Conservation (phyloP, 768 basidiomycete species). For the Russula sp. region DNA sequence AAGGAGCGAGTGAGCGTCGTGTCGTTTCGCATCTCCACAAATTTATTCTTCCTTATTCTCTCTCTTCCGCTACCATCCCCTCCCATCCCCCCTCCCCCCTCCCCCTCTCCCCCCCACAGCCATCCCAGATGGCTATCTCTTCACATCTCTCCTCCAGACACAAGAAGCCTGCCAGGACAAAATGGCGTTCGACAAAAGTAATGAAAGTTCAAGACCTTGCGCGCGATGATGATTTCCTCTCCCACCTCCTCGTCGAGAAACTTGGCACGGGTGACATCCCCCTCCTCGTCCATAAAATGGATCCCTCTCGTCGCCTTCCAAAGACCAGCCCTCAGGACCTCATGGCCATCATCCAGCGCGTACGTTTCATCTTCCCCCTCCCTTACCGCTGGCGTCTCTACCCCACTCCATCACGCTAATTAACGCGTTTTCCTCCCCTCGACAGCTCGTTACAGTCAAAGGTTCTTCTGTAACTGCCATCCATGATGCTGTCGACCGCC, state of each 20-base stretch:
- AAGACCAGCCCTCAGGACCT: conserved; percentile 69
- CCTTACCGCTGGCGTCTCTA: conserved; percentile 24
- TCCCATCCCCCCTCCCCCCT: background rate
- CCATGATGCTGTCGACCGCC: conserved; percentile 71
- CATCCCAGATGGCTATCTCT: conserved; percentile 15
- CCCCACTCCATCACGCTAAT: conserved; percentile 23
- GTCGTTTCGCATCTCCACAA: background rate
- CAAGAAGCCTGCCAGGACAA: conserved; percentile 10
- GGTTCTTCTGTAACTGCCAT: conserved; percentile 54
- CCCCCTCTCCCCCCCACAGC: conserved; percentile 6
- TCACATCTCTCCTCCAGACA: background rate
- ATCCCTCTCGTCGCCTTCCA: conserved; percentile 69
- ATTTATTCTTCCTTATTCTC: conserved; percentile 13
- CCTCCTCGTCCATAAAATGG: conserved; percentile 90
- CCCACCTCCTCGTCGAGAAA: conserved; percentile 85
- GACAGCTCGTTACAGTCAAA: conserved; percentile 60
- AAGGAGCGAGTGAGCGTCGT: background rate
- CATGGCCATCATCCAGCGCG: conserved; percentile 73
- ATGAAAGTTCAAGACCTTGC: conserved; percentile 91
- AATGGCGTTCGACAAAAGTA: conserved; percentile 80
- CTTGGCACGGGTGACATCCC: conserved; percentile 76
- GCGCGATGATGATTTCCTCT: conserved; percentile 88
- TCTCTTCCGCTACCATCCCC: conserved; percentile 12
- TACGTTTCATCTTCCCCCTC: conserved; percentile 39
- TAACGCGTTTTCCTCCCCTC: conserved; percentile 28